Base-by-base conservation (phyloP, 192 early-diverging fungal species). In the Spinellus fusiger region DNA sequence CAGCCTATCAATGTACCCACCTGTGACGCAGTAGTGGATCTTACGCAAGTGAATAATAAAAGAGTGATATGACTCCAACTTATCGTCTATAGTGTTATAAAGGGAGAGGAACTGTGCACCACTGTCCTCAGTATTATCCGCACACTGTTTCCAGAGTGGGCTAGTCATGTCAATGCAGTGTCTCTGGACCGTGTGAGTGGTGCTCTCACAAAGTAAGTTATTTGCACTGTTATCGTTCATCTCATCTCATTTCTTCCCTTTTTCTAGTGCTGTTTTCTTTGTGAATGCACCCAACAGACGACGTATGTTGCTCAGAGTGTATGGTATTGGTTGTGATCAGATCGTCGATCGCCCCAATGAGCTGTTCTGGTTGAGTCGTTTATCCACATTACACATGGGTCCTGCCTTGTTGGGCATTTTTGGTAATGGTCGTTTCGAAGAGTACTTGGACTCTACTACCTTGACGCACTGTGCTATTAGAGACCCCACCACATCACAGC, bases 301-400 rank as follows among this genome's bases (percentile, higher is more conserved):
- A 20, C 59, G 59, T 23, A 5, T 68, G 1, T 72, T 92, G 25
- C 64, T 90, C 28, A 79, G 93, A 15, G 82, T 95, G 1, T 95
- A 95, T 65, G 93, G 93, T 3, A 61, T 81, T 9, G 93, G 89
- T n/a, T 87, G 85, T 18, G 93, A 91, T 47, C 73, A 89, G 55
- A 73, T 93, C 20, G 68, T 92, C 50, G 80, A 84, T 27, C 81
- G 93, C 35, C 83, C 86, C 37, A 84, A 85, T 33, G 93, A 95
- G 63, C 77, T 95, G 32, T 75, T 79, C 18, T 95, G 89, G 85
- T 74, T 93, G 37, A 62, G 73, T 51, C 79, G 86, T 40, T 66
- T 95, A 22, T 87, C 88, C 4, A 62, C 73, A 1, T 68, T 86
- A 55, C 85, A 89, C 0, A 84, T 91, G 31, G 91, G 90, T 2